phyloP scores from a whole-genome alignment of 169 alveolate genomes.

The Amoebophrya sp. region DNA sequence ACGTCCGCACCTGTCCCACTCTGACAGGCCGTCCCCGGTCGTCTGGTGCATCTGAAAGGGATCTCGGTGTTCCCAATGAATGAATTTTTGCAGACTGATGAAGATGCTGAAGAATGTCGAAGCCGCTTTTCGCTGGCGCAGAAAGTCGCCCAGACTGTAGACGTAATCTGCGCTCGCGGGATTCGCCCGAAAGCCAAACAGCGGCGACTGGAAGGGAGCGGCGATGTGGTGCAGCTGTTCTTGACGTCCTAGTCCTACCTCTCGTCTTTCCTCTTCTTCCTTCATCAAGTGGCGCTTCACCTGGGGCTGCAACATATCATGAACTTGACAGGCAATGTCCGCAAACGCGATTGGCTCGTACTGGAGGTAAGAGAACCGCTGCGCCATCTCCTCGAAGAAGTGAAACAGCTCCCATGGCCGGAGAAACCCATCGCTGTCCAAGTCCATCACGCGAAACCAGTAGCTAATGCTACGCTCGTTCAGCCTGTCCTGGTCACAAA shows the following conservation, averaged over 20 bases:
- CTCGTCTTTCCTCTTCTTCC: too few relatives aligned
- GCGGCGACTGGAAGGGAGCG: too few relatives aligned
- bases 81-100: neutral
- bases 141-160: neutral
- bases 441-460: neutral
- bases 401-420: neutral
- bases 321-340: neutral
- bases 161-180: too few relatives aligned
- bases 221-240: too few relatives aligned
- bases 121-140: neutral
- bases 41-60: neutral
- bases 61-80: neutral
- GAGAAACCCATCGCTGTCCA: neutral
- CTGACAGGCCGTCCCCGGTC: neutral
- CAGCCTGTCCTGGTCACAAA: neutral
- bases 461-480: neutral
- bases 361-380: neutral
- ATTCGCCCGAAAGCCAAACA: too few relatives aligned
- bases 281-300: neutral
- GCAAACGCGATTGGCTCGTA: neutral
- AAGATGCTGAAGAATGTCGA: neutral
- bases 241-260: too few relatives aligned
- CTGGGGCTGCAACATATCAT: neutral
- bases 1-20: constrained; percentile 24
- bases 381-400: neutral